phyloP scores from a whole-genome alignment of 2,329 filamentous ascomycete genomes.

The Apiospora marii region DNA sequence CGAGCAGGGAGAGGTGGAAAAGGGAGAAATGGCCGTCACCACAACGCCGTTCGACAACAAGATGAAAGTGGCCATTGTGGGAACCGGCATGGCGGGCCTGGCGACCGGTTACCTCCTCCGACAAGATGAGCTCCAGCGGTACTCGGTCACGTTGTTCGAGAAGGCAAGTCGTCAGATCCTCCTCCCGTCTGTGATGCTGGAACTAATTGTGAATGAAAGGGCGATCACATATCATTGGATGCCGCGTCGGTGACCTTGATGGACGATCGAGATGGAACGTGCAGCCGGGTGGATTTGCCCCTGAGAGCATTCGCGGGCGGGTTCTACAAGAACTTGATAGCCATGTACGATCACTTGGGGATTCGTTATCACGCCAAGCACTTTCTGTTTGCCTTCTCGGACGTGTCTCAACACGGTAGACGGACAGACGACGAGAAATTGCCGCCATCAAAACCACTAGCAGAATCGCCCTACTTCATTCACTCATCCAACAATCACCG shows the following conservation, averaged over 20 bases:
- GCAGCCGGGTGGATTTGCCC: slow-evolving; percentile 49
- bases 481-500: slow-evolving; percentile 63
- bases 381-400: slow-evolving; percentile 62
- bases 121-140: slow-evolving; percentile 25
- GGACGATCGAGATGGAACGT: slow-evolving; percentile 36
- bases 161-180: slow-evolving; percentile 17
- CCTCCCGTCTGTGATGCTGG: neutral
- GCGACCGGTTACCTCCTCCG: slow-evolving; percentile 25
- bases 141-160: slow-evolving; percentile 27
- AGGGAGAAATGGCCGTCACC: neutral
- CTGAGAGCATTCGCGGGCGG: slow-evolving; percentile 48
- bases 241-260: slow-evolving; percentile 47
- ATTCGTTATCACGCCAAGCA: slow-evolving; percentile 57
- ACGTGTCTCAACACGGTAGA: slow-evolving; percentile 31
- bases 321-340: slow-evolving; percentile 62
- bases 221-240: slow-evolving; percentile 46
- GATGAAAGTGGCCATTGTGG: slow-evolving; percentile 24
- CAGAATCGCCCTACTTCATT: slow-evolving; percentile 52
- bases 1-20: neutral
- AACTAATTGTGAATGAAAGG: slow-evolving; percentile 34
- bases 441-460: neutral
- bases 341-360: slow-evolving; percentile 63
- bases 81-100: slow-evolving; percentile 28
- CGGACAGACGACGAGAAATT: neutral
- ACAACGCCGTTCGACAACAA: neutral